A percentile compares a stretch with the other conserved stretches of the same genome.
phyloP scores from a whole-genome alignment of 164 flowering plant genomes.

The Stephania cephalantha region DNA sequence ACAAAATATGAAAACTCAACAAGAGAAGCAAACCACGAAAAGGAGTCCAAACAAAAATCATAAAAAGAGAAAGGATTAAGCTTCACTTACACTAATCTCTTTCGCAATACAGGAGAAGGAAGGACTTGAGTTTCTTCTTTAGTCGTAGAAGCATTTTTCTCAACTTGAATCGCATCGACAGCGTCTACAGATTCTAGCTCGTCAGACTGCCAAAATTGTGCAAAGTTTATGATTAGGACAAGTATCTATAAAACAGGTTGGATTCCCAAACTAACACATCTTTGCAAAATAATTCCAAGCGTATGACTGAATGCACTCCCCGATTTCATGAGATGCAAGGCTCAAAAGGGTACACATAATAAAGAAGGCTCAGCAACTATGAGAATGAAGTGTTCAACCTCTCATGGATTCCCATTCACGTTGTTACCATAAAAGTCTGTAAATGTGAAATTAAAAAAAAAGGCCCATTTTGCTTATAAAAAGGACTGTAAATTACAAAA shows the following conservation, averaged over 20 bases:
- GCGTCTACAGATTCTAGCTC: conserved; percentile 26
- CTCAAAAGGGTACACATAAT: not conserved
- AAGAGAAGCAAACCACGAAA: not conserved
- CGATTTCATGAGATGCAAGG: not conserved
- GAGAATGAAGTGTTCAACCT: not conserved
- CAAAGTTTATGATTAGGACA: conserved; percentile 4
- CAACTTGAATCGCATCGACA: conserved; percentile 12
- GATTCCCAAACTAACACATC: not conserved
- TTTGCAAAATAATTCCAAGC: not conserved
- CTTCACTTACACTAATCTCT: conserved; percentile 45
- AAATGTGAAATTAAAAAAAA: not conserved
- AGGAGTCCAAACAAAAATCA: not conserved
- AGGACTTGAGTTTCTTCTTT: conserved; percentile 28
- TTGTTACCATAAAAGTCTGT: not conserved
- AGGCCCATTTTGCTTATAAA: not conserved
- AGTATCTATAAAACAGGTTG: not conserved
- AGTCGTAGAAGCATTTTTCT: conserved; percentile 24
- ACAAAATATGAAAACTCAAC: not conserved
- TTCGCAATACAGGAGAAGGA: conserved; percentile 46
- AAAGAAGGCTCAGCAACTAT: not conserved
- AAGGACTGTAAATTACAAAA: not conserved
- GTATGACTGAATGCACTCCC: not conserved
- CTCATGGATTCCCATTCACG: not conserved
- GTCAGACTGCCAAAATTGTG: conserved; percentile 27
- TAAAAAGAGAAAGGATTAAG: not conserved